Evolutionary conservation across 768 basidiomycete genomes (phyloP).

Genomic region (Tylopilus sp.): DNA sequence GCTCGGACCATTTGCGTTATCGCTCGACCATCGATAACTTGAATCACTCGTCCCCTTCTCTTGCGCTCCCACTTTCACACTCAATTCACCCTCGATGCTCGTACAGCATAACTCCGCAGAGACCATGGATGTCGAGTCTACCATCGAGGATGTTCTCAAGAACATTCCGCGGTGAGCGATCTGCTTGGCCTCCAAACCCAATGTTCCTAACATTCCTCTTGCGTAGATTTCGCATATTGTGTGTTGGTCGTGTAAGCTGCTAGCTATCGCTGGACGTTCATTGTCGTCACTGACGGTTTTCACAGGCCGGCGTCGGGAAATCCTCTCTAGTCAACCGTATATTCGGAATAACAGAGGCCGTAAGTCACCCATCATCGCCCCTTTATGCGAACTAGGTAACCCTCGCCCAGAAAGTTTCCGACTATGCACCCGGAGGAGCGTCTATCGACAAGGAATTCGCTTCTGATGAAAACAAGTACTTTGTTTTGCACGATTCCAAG

Average conservation of each 20-base stretch:
- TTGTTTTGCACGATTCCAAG: constrained; percentile 5
- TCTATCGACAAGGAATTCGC: constrained; percentile 5
- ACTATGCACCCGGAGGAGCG: constrained; percentile 1
- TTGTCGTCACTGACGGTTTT: neutral
- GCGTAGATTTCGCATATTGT: neutral
- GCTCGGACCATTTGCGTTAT: neutral
- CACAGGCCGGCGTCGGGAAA: neutral
- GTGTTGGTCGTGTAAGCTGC: neutral
- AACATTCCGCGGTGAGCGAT: neutral
- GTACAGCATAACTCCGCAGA: neutral
- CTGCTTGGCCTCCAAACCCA: neutral
- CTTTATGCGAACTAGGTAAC: neutral
- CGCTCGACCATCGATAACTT: neutral
- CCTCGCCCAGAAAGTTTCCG: neutral
- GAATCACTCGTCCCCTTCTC: neutral
- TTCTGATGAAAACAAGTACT: constrained; percentile 3
- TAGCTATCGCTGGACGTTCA: neutral
- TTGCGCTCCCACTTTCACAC: neutral
- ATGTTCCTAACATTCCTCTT: too few relatives aligned
- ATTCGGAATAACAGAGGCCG: neutral
- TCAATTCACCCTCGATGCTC: neutral
- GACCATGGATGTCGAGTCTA: neutral
- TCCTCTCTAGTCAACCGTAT: neutral
- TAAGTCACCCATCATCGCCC: neutral
- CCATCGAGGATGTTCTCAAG: neutral